These are phyloP conservation scores for Lachancea sp. DNA, from an alignment of 805 yeast species.

Conservation along the genomic window DNA sequence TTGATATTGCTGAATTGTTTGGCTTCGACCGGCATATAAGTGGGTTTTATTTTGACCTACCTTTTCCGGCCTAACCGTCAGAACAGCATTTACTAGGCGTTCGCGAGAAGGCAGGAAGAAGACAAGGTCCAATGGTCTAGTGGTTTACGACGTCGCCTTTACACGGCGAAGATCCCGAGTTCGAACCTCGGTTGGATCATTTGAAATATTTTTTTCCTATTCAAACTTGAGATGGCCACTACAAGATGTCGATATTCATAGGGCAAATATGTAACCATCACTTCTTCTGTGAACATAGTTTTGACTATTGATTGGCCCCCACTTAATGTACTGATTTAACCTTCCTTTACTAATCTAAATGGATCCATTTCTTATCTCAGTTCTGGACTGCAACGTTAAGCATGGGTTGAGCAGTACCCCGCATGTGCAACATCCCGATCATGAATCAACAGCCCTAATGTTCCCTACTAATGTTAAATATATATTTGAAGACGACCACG, in stretches of 20 bases:
- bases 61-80: too few relatives aligned
- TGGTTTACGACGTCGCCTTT: conserved; percentile 39
- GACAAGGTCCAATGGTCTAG: conserved; percentile 34
- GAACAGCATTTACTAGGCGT: too few relatives aligned
- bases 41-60: background rate
- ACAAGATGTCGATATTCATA: too few relatives aligned
- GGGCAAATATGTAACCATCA: too few relatives aligned
- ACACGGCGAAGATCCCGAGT: conserved; percentile 39
- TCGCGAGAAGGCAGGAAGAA: too few relatives aligned
- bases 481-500: conserved; percentile 31
- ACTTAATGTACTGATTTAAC: too few relatives aligned
- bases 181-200: conserved; percentile 37
- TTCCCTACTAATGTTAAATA: conserved; percentile 29
- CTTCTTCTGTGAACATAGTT: too few relatives aligned
- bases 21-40: too few relatives aligned
- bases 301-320: too few relatives aligned
- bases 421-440: conserved; percentile 5
- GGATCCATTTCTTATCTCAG: conserved; percentile 19
- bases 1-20: too few relatives aligned
- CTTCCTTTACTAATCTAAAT: background rate
- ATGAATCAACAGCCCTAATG: conserved; percentile 9
- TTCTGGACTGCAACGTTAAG: conserved; percentile 22
- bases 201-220: conserved; percentile 9
- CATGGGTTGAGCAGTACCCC: conserved; percentile 9
- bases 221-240: too few relatives aligned